Conservation (phyloP, 2,329 filamentous ascomycete species). For the Curvularia lunata region DNA sequence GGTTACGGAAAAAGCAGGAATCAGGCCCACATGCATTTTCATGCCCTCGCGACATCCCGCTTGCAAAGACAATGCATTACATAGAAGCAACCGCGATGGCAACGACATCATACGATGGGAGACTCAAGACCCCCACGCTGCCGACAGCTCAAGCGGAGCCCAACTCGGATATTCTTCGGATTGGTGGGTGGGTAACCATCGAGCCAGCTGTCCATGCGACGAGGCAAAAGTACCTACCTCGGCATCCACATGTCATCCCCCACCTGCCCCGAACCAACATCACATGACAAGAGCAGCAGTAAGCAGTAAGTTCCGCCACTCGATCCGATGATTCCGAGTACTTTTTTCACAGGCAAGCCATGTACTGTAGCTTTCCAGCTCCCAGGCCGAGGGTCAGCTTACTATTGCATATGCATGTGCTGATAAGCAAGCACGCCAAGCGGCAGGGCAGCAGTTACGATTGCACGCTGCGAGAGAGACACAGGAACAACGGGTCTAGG, state of each 20-base stretch:
- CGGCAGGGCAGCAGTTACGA: no score
- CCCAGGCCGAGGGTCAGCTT: no score
- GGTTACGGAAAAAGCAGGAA: not conserved
- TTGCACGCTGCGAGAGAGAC: not conserved
- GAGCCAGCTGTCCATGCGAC: not conserved
- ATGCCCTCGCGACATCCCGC: not conserved
- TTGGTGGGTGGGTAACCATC: not conserved
- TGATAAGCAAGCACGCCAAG: not conserved
- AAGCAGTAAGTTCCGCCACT: not conserved
- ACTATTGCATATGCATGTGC: not conserved
- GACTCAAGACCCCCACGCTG: not conserved
- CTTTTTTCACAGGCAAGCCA: no score
- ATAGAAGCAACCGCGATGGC: not conserved
- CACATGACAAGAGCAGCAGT: not conserved
- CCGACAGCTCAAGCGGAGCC: not conserved
- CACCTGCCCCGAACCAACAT: not conserved
- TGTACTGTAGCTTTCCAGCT: no score
- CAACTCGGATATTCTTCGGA: conserved; percentile 1
- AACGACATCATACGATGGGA: not conserved
- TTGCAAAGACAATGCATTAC: not conserved
- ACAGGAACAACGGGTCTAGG: not conserved
- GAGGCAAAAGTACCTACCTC: not conserved
- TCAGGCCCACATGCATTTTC: not conserved
- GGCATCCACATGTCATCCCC: not conserved
- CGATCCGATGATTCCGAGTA: not conserved